Conservation (phyloP, 805 yeast genomes). For the Lachancea waltii region DNA sequence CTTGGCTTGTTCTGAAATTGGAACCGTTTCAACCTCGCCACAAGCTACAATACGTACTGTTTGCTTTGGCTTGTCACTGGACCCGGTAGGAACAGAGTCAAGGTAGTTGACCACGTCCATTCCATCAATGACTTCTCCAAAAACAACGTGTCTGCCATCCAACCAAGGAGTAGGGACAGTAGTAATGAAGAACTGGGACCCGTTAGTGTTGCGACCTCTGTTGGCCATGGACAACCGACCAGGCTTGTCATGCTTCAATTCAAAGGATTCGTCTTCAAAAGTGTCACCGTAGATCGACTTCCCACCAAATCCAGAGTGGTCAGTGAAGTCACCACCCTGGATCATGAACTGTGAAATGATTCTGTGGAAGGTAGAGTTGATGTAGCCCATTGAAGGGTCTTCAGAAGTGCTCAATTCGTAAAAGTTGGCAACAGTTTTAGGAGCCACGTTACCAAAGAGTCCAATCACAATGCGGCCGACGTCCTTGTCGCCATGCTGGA, state of each 20-base stretch:
- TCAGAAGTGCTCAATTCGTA: constrained; percentile 72
- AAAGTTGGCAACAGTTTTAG: constrained; percentile 86
- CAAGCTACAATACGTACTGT: constrained; percentile 58
- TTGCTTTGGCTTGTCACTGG: constrained; percentile 66
- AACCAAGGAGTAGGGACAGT: constrained; percentile 89
- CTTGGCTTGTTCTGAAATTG: constrained; percentile 10
- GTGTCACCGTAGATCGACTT: constrained; percentile 64
- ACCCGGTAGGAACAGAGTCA: constrained; percentile 63
- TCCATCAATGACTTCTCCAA: constrained; percentile 90
- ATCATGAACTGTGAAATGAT: constrained; percentile 68
- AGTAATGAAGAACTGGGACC: constrained; percentile 85
- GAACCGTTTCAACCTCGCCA: constrained; percentile 51
- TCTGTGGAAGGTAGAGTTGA: constrained; percentile 62
- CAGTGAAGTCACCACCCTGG: constrained; percentile 76
- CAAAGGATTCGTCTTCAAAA: constrained; percentile 65
- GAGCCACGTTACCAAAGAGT: constrained; percentile 77
- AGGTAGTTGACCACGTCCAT: constrained; percentile 72
- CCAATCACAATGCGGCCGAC: constrained; percentile 86
- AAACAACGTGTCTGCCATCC: constrained; percentile 91
- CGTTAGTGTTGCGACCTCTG: constrained; percentile 75
- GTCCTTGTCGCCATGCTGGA: constrained; percentile 67
- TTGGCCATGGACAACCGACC: constrained; percentile 75
- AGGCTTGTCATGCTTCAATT: constrained; percentile 59
- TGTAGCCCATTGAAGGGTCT: constrained; percentile 59
- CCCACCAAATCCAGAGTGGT: constrained; percentile 67